Conservation (phyloP, 2,329 filamentous ascomycete genomes). For the Fusarium tanahbumbuense region DNA sequence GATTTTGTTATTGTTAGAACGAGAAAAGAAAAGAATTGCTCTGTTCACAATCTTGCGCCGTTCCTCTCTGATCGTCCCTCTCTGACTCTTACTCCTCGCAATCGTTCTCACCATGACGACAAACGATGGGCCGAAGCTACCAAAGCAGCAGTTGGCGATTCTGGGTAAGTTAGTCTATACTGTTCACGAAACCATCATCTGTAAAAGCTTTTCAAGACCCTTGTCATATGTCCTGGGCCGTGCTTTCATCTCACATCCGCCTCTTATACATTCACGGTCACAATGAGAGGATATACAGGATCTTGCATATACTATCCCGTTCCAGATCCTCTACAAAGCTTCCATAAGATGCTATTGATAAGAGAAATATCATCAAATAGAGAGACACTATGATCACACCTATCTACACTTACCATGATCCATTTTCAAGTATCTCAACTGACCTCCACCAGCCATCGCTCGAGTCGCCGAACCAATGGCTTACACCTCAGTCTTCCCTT, state of each 20-base stretch:
- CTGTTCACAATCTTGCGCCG: conserved; percentile 3
- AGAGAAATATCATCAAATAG: conserved; percentile 34
- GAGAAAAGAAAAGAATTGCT: conserved; percentile 18
- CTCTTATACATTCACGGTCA: neutral
- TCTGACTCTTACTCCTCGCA: conserved; percentile 3
- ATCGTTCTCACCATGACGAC: conserved; percentile 38
- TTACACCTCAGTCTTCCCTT: conserved; percentile 77
- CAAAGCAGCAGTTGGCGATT: conserved; percentile 80
- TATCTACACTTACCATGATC: conserved; percentile 23
- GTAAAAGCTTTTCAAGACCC: neutral
- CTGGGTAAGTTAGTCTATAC: conserved; percentile 67
- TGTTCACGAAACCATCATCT: neutral
- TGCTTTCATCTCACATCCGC: conserved; percentile 2
- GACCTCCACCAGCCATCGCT: conserved; percentile 71
- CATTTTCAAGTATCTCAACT: conserved; percentile 45
- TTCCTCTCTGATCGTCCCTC: neutral
- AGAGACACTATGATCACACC: conserved; percentile 20
- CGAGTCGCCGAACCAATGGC: conserved; percentile 81
- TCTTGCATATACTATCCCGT: neutral
- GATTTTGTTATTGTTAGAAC: neutral
- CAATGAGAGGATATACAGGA: neutral
- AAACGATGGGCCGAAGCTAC: conserved; percentile 69
- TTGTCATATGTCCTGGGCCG: conserved; percentile 1
- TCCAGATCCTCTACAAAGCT: no score
- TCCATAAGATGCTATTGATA: neutral